Evolutionary conservation across 202 grass and related monocot species (phyloP).

Genomic region (Elaeis oleifera): DNA sequence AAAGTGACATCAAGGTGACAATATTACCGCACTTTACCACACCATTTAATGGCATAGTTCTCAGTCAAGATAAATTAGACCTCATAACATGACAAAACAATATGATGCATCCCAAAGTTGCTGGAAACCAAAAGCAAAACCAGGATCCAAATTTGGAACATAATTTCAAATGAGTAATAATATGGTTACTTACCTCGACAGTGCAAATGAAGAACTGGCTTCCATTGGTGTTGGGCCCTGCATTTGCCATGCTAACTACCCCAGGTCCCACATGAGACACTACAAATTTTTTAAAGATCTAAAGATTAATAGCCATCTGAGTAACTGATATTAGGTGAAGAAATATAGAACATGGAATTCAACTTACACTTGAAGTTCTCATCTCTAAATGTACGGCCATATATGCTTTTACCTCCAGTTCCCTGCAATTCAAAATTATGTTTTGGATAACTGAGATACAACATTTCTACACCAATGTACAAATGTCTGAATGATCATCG

Average conservation of each 20-base stretch:
- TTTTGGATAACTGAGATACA: no score
- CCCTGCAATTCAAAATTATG: not conserved
- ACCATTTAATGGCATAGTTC: no score
- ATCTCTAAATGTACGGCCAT: constrained; percentile 7
- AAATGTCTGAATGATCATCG: no score
- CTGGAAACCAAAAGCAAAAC: no score
- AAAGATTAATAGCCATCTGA: not conserved
- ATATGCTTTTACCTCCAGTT: constrained; percentile 17
- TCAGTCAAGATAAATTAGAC: no score
- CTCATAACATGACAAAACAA: no score
- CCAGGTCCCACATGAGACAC: constrained; percentile 15
- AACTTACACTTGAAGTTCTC: constrained; percentile 18
- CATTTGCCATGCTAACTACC: constrained; percentile 16
- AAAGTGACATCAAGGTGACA: no score
- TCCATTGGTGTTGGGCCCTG: constrained; percentile 13
- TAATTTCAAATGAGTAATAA: no score
- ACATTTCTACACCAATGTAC: no score
- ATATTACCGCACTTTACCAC: no score
- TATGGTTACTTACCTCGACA: constrained; percentile 5
- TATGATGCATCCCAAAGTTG: no score
- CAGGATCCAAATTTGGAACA: no score
- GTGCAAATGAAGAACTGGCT: constrained; percentile 21
- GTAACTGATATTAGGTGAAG: not conserved
- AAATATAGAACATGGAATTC: not conserved
- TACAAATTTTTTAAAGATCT: not conserved